Base-by-base conservation (phyloP, 495 filamentous ascomycete species). In the Xylaria sp. region DNA sequence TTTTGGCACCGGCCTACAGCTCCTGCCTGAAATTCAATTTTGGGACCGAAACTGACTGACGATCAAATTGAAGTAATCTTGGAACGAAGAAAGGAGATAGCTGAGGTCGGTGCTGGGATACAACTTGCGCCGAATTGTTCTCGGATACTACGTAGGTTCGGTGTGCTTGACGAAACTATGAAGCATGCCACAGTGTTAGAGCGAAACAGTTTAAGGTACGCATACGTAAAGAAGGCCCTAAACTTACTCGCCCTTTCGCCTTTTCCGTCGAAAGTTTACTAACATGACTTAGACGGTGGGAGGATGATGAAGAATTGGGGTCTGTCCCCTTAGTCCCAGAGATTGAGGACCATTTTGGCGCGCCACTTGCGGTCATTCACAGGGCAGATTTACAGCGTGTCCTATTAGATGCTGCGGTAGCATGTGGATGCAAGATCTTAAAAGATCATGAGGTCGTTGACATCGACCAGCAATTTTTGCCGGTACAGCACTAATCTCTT, bases 121-220 rank as follows among this genome's bases (percentile, higher is more conserved):
- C 89, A 92, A 73, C 80, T 93, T 6, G 87, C 90, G 2, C 89
- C 89, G 0, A 91, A 92, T 73, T 90, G 91, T 86, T 86, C 87
- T 19, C 86, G 88, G 4, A 88, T 92, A n/a, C 78, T 92, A 43
- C 87, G 90, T 70, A 71, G 84, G n/a, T 79, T 90, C 8, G 89
- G 87, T 64, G 82, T 87, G 15, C 90, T 88, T 85, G 80, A 82
- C 40, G 81, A 84, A 26, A 90, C 90, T 72, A 87, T 87, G 74
- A 80, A 78, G 8, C 86, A 90, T 69, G 85, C 85, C 52, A 70
- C 73, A 40, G 73, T 72, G 58, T 40, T 75, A 2, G 66, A 71
- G 58, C 12, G 37, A 33, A 67, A 40, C 17, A 61, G 26, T 17
- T 33, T 69, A n/a, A 58, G 73, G 64, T 65, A 40, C 15, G 61